Conservation (phyloP, 1,284 basidiomycete genomes). For the Marasmius tenuissimus region DNA sequence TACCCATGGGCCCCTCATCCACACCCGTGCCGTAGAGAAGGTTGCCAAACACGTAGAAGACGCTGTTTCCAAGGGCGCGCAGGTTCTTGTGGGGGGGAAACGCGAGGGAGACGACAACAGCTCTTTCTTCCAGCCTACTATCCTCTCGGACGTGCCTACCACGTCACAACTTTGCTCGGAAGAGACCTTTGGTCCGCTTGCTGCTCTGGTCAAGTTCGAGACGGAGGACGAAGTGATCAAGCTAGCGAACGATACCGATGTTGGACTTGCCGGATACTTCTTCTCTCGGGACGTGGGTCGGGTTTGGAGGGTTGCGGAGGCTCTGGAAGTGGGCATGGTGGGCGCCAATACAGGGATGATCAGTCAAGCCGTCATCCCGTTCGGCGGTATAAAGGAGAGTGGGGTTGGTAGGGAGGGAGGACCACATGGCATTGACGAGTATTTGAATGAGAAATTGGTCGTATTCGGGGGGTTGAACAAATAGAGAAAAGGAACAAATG, state of each 20-base stretch:
- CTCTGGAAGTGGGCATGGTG: conserved; percentile 95
- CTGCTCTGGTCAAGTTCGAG: conserved; percentile 80
- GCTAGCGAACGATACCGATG: conserved; percentile 82
- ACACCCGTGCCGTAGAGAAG: conserved; percentile 84
- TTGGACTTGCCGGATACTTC: conserved; percentile 94
- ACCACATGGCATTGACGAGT: conserved; percentile 80
- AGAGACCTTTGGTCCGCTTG: conserved; percentile 90
- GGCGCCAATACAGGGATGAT: conserved; percentile 85
- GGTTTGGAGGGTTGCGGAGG: conserved; percentile 97
- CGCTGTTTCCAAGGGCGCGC: conserved; percentile 81
- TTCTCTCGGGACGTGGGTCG: conserved; percentile 89
- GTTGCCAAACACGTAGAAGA: conserved; percentile 87
- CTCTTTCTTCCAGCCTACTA: conserved; percentile 85
- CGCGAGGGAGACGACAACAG: conserved; percentile 57
- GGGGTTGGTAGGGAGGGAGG: conserved; percentile 80
- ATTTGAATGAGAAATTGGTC: conserved; percentile 79
- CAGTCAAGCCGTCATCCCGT: conserved; percentile 83
- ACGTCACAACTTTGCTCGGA: conserved; percentile 66
- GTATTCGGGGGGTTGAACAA: conserved; percentile 62
- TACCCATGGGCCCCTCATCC: conserved; percentile 95
- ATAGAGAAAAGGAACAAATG: no score
- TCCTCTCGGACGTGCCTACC: conserved; percentile 84
- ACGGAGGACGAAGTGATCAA: conserved; percentile 91
- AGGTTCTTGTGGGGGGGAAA: conserved; percentile 86
- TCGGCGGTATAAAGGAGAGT: conserved; percentile 91